These are phyloP conservation scores for Ophiocordyceps camponoti-rufipedis DNA, from an alignment of 2,329 filamentous ascomycete genomes.

Conservation along the genomic window DNA sequence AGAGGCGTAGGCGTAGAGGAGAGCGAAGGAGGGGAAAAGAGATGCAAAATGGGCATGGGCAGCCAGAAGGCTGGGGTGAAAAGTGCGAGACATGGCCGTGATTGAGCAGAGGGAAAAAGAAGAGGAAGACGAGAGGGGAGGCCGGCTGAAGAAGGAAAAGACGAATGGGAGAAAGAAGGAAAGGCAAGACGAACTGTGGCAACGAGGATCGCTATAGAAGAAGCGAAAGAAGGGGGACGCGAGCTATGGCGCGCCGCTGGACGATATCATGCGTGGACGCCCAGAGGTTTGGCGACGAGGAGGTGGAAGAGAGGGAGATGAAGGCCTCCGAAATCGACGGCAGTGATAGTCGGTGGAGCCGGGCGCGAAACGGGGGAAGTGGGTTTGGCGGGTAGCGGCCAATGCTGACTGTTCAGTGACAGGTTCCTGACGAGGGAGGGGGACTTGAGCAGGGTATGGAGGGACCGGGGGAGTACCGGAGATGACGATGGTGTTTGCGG, in stretches of 20 bases:
- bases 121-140: not conserved
- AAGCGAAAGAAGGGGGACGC: constrained; percentile 7
- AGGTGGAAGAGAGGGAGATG: not conserved
- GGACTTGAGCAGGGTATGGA: too few relatives aligned
- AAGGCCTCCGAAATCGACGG: not conserved
- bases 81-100: constrained; percentile 1
- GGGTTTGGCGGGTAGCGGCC: not conserved
- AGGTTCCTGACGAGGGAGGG: too few relatives aligned
- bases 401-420: too few relatives aligned
- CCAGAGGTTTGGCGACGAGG: not conserved
- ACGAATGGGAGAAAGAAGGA: constrained; percentile 2
- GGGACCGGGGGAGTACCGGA: too few relatives aligned
- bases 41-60: not conserved
- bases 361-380: not conserved
- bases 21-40: constrained; percentile 5
- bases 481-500: too few relatives aligned
- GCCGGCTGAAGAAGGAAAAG: constrained; percentile 1
- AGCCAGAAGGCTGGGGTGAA: constrained; percentile 2
- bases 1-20: not conserved
- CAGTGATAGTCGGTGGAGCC: not conserved
- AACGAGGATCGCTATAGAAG: constrained; percentile 10
- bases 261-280: not conserved
- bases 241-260: constrained; percentile 1
- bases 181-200: constrained; percentile 15
- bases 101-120: constrained; percentile 3